Percentiles rank a stretch among this genome's conserved stretches.
phyloP scores from a whole-genome alignment of 768 basidiomycete genomes.

The Lentinula detonsa region DNA sequence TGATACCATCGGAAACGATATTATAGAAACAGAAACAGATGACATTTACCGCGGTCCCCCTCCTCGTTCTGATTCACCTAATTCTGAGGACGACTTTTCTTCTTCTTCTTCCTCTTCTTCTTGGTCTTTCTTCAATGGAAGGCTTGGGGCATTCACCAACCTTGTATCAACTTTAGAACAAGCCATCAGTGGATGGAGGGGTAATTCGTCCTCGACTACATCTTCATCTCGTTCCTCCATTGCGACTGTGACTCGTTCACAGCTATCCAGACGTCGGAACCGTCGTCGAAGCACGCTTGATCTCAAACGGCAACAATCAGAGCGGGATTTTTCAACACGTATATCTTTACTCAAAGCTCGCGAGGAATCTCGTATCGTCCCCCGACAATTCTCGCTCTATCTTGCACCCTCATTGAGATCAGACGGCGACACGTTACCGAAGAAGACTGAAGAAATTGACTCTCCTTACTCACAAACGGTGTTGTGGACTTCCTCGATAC shows the following conservation, averaged over 20 bases:
- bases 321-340: conserved; percentile 54
- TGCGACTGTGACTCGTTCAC: conserved; percentile 33
- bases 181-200: conserved; percentile 44
- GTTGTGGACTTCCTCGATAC: conserved; percentile 39
- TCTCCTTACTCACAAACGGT: conserved; percentile 20
- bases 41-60: conserved; percentile 5
- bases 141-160: conserved; percentile 26
- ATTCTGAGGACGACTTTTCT: conserved; percentile 15
- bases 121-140: conserved; percentile 24
- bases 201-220: conserved; percentile 33
- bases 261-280: conserved; percentile 34
- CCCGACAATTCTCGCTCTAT: conserved; percentile 63
- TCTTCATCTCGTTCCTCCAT: conserved; percentile 35
- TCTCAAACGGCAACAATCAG: conserved; percentile 46
- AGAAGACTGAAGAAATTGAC: background rate
- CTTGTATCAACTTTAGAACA: conserved; percentile 30
- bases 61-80: conserved; percentile 5
- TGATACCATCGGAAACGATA: background rate
- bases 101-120: conserved; percentile 26
- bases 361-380: conserved; percentile 50
- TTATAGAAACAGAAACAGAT: background rate
- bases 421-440: background rate
- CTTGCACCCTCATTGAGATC: conserved; percentile 34
- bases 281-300: conserved; percentile 45
- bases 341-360: conserved; percentile 56